These are phyloP conservation scores for Madurella mycetomatis DNA, from an alignment of 2,329 filamentous ascomycete species.

Conservation along the genomic window DNA sequence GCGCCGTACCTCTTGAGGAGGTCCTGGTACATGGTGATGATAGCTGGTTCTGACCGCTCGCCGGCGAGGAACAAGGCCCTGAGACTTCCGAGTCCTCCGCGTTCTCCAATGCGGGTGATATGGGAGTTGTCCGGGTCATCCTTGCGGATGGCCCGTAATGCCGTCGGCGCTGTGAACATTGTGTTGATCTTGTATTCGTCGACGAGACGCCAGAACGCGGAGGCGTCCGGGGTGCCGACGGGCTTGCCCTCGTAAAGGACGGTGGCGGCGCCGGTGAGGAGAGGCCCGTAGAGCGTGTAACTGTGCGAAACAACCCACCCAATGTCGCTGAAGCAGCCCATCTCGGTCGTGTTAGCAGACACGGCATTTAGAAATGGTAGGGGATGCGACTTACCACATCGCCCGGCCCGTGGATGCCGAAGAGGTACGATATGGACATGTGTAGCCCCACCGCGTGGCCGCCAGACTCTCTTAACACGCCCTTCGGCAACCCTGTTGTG, in stretches of 20 bases:
- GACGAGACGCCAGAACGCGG: constrained; percentile 82
- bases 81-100: constrained; percentile 67
- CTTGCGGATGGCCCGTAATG: constrained; percentile 78
- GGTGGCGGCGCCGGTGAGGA: constrained; percentile 79
- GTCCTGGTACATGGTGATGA: constrained; percentile 75
- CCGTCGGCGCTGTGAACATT: constrained; percentile 82
- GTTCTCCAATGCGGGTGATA: constrained; percentile 58
- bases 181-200: constrained; percentile 81
- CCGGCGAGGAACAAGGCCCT: constrained; percentile 79
- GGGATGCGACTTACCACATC: constrained; percentile 53
- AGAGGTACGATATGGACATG: constrained; percentile 76
- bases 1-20: constrained; percentile 65
- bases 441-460: constrained; percentile 84
- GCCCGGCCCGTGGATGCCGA: constrained; percentile 75
- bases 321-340: constrained; percentile 58
- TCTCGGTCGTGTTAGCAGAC: constrained; percentile 21
- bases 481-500: constrained; percentile 79
- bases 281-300: constrained; percentile 87
- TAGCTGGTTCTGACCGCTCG: constrained; percentile 82
- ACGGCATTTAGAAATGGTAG: not conserved
- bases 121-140: constrained; percentile 73
- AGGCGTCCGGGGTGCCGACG: constrained; percentile 79
- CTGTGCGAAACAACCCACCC: constrained; percentile 77
- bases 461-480: constrained; percentile 75
- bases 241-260: constrained; percentile 94